Conservation (phyloP, 345 rosid genomes). For the Populus simonii region DNA sequence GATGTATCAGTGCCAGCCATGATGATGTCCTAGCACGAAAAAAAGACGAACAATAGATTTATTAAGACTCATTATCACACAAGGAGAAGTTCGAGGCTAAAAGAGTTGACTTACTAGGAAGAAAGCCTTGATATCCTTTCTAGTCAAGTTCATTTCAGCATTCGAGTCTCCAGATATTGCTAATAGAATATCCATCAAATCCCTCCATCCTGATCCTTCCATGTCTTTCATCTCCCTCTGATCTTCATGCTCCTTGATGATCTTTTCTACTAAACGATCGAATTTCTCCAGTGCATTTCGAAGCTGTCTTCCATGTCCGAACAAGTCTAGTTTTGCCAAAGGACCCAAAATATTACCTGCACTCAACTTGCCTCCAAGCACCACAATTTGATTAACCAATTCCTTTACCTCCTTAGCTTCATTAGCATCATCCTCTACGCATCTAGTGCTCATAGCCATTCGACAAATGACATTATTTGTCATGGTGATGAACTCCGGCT, state of each 20-base stretch:
- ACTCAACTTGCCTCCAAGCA: conserved; percentile 1
- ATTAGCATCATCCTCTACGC: neutral
- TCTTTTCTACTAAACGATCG: neutral
- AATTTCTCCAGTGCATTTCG: neutral
- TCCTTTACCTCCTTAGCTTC: neutral
- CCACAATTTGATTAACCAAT: neutral
- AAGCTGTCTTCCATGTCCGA: conserved; percentile 7
- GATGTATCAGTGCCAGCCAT: conserved; percentile 13
- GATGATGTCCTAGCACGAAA: conserved; percentile 2
- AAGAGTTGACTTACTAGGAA: neutral
- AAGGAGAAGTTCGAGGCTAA: too few species aligned
- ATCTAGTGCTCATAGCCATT: neutral
- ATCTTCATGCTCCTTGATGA: conserved; percentile 3
- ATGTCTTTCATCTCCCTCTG: neutral
- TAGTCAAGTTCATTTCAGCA: neutral
- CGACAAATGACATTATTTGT: conserved; percentile 1
- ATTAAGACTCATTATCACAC: too few species aligned
- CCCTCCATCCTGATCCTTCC: neutral
- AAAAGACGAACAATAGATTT: too few species aligned
- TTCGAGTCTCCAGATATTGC: neutral
- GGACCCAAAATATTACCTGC: neutral
- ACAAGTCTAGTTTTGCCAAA: neutral
- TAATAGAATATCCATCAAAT: conserved; percentile 1
- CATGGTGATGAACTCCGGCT: neutral
- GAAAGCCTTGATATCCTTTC: conserved; percentile 1